A percentile compares a stretch with the other conserved stretches of the same genome.
These are phyloP conservation scores for Firmiana major DNA, from an alignment of 345 rosid species.

Conservation along the genomic window DNA sequence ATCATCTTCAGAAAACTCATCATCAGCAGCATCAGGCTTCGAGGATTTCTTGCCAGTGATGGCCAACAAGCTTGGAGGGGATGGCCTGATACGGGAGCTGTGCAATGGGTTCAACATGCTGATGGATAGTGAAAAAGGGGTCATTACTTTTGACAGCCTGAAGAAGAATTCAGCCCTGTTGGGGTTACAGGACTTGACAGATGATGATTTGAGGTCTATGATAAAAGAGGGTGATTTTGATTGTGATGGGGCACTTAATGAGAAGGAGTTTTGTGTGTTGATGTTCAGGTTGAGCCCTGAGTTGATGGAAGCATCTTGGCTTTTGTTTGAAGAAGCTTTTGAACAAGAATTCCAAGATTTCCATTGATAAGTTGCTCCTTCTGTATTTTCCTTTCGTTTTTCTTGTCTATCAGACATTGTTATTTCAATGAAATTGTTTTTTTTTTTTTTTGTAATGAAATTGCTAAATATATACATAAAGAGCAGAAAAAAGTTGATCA, in stretches of 20 bases:
- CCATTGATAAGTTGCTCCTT: background rate
- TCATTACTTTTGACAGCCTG: slow-evolving; percentile 74
- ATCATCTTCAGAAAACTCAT: background rate
- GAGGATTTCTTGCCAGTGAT: slow-evolving; percentile 69
- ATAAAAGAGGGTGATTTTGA: slow-evolving; percentile 59
- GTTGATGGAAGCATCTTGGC: slow-evolving; percentile 35
- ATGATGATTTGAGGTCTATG: slow-evolving; percentile 67
- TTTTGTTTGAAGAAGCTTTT: slow-evolving; percentile 38
- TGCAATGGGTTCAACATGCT: slow-evolving; percentile 78
- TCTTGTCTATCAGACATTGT: background rate
- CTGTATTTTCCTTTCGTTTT: background rate
- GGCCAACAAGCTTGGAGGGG: slow-evolving; percentile 82
- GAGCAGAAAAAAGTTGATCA: background rate
- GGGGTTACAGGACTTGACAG: slow-evolving; percentile 68
- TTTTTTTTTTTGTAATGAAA: too few relatives aligned
- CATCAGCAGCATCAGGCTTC: slow-evolving; percentile 20
- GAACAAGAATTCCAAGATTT: slow-evolving; percentile 6
- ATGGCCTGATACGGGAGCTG: slow-evolving; percentile 66
- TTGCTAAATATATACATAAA: background rate
- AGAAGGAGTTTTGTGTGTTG: slow-evolving; percentile 55
- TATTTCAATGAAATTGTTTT: background rate
- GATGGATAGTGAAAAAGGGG: slow-evolving; percentile 60
- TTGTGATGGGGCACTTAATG: slow-evolving; percentile 48
- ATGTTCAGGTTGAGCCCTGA: slow-evolving; percentile 66
- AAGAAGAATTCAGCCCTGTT: slow-evolving; percentile 53